These are phyloP conservation scores for Melaleuca quinquenervia DNA, from an alignment of 345 rosid genomes.

Conservation along the genomic window DNA sequence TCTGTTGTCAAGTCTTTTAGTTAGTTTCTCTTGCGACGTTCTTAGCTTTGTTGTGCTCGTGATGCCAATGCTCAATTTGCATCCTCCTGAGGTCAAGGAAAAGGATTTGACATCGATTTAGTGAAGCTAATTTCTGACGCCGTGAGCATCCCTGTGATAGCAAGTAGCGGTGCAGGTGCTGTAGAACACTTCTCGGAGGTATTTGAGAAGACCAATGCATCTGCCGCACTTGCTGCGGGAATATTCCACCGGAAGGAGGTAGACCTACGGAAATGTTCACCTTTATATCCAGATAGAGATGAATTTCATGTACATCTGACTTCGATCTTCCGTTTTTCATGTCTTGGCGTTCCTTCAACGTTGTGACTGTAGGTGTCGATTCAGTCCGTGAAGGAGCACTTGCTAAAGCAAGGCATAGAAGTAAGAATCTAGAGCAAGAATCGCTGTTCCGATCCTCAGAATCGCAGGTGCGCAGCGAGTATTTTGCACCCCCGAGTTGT, in stretches of 20 bases:
- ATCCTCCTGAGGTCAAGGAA: conserved; percentile 83
- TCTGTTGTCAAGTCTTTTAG: background rate
- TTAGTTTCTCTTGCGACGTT: background rate
- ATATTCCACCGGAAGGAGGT: conserved; percentile 98
- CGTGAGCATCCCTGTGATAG: conserved; percentile 89
- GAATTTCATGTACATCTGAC: background rate
- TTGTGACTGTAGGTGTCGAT: conserved; percentile 64
- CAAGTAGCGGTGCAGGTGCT: conserved; percentile 95
- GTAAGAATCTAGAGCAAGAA: conserved; percentile 30
- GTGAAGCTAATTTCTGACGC: conserved; percentile 78
- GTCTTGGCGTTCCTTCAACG: background rate
- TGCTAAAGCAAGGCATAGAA: conserved; percentile 54
- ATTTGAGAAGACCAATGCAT: conserved; percentile 66
- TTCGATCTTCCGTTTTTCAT: background rate
- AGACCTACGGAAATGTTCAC: background rate
- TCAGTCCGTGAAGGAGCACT: conserved; percentile 65
- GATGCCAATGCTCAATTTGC: background rate
- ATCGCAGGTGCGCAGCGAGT: background rate
- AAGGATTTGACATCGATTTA: conserved; percentile 77
- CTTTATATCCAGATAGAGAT: background rate
- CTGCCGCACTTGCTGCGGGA: conserved; percentile 97
- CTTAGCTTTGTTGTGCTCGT: background rate
- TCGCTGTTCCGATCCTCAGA: background rate
- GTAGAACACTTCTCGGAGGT: conserved; percentile 81
- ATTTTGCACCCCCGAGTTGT: background rate